Evolutionary conservation across 306 rosid species (phyloP).

Genomic region (Citrullus amarus): DNA sequence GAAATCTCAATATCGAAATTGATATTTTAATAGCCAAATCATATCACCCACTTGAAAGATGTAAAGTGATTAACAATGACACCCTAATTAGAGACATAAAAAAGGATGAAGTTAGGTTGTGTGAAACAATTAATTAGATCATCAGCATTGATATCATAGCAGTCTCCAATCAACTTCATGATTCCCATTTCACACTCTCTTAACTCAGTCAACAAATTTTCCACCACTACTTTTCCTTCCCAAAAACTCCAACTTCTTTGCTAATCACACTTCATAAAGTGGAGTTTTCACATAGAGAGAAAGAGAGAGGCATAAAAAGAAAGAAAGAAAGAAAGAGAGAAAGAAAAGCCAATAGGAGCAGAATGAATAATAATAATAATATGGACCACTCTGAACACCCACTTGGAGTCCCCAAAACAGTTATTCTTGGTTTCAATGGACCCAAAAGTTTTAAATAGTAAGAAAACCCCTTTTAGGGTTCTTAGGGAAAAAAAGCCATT

Average conservation of each 20-base stretch:
- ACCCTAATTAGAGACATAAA: background rate
- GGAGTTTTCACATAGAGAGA: background rate
- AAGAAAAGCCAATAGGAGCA: background rate
- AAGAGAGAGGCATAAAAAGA: background rate
- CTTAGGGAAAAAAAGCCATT: background rate
- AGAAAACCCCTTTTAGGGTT: background rate
- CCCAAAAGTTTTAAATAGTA: background rate
- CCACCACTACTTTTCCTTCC: background rate
- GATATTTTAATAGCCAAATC: no score
- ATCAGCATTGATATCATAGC: background rate
- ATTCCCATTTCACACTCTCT: background rate
- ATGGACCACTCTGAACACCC: background rate
- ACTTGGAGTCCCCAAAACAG: background rate
- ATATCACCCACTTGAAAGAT: no score
- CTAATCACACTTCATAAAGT: background rate
- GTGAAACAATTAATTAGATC: background rate
- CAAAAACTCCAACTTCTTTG: background rate
- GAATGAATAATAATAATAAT: background rate
- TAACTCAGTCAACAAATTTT: background rate
- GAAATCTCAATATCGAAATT: no score
- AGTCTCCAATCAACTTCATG: slow-evolving; percentile 1
- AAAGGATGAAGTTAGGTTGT: background rate
- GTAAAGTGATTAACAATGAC: no score
- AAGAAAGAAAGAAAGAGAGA: no score
- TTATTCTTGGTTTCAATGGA: background rate